Conservation (phyloP, 306 rosid species). For the Luffa acutangula region DNA sequence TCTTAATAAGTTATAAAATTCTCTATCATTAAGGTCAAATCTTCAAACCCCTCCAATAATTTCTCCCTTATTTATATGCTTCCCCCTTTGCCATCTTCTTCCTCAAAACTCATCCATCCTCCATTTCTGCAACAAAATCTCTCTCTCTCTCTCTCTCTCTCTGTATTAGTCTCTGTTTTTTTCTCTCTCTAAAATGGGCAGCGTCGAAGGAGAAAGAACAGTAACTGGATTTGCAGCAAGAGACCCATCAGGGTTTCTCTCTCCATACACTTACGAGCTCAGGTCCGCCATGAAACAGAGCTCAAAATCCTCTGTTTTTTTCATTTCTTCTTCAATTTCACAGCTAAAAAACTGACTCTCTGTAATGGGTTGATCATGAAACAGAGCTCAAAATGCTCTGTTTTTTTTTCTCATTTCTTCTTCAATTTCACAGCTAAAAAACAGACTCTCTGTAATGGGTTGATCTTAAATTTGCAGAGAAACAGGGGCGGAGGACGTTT, state of each 20-base stretch:
- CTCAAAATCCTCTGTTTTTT: background rate
- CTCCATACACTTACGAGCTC: constrained; percentile 56
- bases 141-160: background rate
- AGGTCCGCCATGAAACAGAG: constrained; percentile 23
- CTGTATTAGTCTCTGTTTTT: background rate
- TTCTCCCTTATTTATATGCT: background rate
- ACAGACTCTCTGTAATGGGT: background rate
- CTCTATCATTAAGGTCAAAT: no score
- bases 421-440: background rate
- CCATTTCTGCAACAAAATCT: background rate
- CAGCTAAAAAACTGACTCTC: background rate
- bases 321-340: background rate
- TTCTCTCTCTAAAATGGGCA: constrained; percentile 30
- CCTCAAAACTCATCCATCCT: background rate
- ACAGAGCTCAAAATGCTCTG: no score
- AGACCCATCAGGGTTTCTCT: constrained; percentile 80
- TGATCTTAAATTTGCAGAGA: constrained; percentile 28
- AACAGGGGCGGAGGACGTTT: constrained; percentile 77
- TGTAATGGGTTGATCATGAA: background rate
- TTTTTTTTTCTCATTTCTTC: background rate
- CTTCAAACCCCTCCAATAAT: background rate
- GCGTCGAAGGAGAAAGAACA: constrained; percentile 44
- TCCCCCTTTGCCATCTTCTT: background rate
- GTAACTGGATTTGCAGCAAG: constrained; percentile 72
- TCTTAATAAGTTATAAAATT: no score